Evolutionary conservation across 495 filamentous ascomycete species (phyloP), one percentile per base, ranked within the genome.

Genomic region (Glonium stellatum): DNA sequence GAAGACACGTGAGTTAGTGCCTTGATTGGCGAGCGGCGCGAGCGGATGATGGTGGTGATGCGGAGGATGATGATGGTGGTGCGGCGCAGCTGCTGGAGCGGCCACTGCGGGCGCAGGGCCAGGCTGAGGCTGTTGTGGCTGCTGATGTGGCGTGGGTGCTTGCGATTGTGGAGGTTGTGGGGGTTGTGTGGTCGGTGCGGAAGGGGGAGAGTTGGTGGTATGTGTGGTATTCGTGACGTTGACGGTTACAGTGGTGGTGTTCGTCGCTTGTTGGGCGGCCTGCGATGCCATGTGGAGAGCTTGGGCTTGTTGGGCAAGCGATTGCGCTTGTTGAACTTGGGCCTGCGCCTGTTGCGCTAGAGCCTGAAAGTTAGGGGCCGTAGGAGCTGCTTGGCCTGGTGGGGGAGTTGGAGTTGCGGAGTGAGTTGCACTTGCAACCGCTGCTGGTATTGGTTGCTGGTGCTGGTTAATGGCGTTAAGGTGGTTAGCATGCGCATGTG

Each of bases 1-100:
- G 76, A 97, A 98, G n/a, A 98, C 89, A 27, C 93, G 74, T 13
- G 84, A 80, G 23, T 53, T 64, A 35, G 42, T 59, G 15, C 59
- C 58, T 21, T 47, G 36, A 8, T 8, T 25, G 23, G 19, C 34
- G 53, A 37, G 34, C 4, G 21, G 50, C 36, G 12, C 22, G 23
- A 35, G 57, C 50, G 36, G 46, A 39, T 60, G 61, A 6, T 51
- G 59, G 23, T 57, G 51, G 49, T 58, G 61, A 8, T 23, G 46
- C 47, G 59, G 56, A 18, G 44, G 58, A 27, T 64, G 60, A 34
- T 69, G 66, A 55, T 69, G 63, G 55, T 66, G 63, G 48, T 71
- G 66, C 11, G 62, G 69, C 2, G 57, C 55, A 9, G 55, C 51
- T 39, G 21, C 48, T 19, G 60, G 35, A 35, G 34, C 48, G 11